phyloP scores from a whole-genome alignment of 306 rosid genomes.

The Trifolium dubium region DNA sequence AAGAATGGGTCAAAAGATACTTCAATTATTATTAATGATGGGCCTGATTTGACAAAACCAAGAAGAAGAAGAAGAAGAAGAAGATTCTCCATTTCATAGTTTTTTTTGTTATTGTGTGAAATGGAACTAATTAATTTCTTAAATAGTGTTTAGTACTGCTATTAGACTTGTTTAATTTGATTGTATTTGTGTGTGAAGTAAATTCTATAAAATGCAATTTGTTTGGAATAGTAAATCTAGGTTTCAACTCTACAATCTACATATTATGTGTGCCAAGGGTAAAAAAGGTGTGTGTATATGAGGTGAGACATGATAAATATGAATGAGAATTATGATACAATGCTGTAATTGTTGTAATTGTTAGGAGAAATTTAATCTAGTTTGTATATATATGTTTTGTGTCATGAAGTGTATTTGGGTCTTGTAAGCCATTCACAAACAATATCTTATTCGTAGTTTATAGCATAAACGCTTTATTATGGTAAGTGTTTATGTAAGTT shows the following conservation, averaged over 20 bases:
- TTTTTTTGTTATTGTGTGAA: not conserved
- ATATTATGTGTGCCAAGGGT: not conserved
- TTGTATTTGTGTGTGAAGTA: slow-evolving; percentile 17
- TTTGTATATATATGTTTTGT: too few species aligned
- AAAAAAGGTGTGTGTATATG: not conserved
- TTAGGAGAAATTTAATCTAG: too few species aligned
- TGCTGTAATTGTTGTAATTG: not conserved
- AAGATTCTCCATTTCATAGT: not conserved
- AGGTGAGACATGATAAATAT: not conserved
- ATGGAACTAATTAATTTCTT: not conserved
- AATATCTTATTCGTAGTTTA: too few species aligned
- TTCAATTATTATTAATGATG: not conserved
- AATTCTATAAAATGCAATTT: not conserved
- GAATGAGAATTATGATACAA: not conserved
- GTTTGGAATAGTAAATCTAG: not conserved
- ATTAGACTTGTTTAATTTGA: not conserved
- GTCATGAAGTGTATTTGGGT: too few species aligned
- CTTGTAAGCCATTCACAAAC: too few species aligned
- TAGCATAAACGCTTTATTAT: too few species aligned
- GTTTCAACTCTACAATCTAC: not conserved
- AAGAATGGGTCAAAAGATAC: slow-evolving; percentile 35
- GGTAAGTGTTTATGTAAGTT: too few species aligned
- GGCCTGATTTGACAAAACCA: not conserved
- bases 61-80: too few species aligned
- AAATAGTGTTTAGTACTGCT: slow-evolving; percentile 3